Base-by-base conservation (phyloP, 1,284 basidiomycete species). In the Tilletia caries region DNA sequence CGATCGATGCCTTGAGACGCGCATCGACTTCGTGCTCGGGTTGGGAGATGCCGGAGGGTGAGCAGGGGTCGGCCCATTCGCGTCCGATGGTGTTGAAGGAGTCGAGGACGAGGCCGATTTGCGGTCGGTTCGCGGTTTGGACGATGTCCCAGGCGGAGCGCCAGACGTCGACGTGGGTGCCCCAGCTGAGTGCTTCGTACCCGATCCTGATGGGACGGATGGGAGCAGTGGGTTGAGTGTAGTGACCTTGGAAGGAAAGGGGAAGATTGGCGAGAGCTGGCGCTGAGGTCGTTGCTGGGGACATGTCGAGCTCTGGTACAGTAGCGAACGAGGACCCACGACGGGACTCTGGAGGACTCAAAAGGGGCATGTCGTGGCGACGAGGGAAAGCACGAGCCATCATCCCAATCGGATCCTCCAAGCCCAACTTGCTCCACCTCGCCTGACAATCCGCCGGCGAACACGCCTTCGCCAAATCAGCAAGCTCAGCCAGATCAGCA, bases 21-120 rank as follows among this genome's bases (percentile, higher is more conserved):
- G 29, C 27, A 25, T 60, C 48, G 20, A 54, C 70, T 33, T 43
- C 68, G 67, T 50, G 46, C 23, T 46, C 71, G 66, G 37, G 72
- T 54, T 37, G 52, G 37, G 33, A 58, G 70, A 79, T 76, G 52
- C 78, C 75, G 20, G 71, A 67, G 20, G 71, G 29, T 2, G 72
- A 70, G 66, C 76, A 77, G 2, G 76, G 75, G 37, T 78, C 77
- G 29, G 84, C 84, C 71, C 76, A 84, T 68, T 84, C 80, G 65
- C 80, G 74, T 0, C 78, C 84, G 5, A 84, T 72, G 1, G 81
- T 84, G 72, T 85, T 84, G 82, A 85, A 85, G 12, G 80, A 79
- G 75, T 85, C 84, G 68, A 85, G 73, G 66, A 82, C 82, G 50
- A 85, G 70, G 3, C 84, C 84, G 27, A 84, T 72, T 58, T 84